phyloP scores from a whole-genome alignment of 2,329 filamentous ascomycete genomes.

The Aureobasidium zeae region DNA sequence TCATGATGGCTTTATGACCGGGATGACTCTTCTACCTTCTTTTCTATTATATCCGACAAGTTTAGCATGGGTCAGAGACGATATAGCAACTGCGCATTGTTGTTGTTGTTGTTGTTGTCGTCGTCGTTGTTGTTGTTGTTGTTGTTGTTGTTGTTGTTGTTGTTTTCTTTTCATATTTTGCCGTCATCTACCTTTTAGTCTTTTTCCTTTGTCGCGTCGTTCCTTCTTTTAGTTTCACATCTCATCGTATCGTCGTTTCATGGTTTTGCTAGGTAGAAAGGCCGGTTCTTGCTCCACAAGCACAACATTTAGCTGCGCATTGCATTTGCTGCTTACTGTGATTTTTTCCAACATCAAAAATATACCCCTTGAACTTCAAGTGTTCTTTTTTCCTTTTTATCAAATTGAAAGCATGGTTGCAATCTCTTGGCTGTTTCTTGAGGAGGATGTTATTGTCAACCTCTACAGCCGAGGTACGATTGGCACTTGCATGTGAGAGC shows the following conservation, averaged over 20 bases:
- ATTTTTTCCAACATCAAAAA: background rate
- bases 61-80: conserved; percentile 13
- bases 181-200: conserved; percentile 13
- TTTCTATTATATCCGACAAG: conserved; percentile 10
- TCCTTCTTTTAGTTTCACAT: conserved; percentile 3
- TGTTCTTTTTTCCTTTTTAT: background rate
- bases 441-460: background rate
- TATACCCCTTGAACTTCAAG: background rate
- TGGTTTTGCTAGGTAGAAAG: background rate
- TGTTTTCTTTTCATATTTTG: conserved; percentile 10
- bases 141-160: too few relatives aligned
- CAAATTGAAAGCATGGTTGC: background rate
- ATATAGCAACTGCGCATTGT: conserved; percentile 14
- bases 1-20: conserved; percentile 15
- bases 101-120: background rate
- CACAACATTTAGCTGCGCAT: background rate
- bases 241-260: background rate
- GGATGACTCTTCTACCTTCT: conserved; percentile 9
- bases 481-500: conserved; percentile 5
- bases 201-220: background rate
- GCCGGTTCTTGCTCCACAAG: background rate
- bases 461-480: conserved; percentile 6
- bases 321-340: background rate
- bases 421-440: conserved; percentile 3
- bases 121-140: too few relatives aligned